Evolutionary conservation across 2,329 filamentous ascomycete species (phyloP), one percentile per base, ranked within the genome.

Genomic region (Helicocarpus griseus): DNA sequence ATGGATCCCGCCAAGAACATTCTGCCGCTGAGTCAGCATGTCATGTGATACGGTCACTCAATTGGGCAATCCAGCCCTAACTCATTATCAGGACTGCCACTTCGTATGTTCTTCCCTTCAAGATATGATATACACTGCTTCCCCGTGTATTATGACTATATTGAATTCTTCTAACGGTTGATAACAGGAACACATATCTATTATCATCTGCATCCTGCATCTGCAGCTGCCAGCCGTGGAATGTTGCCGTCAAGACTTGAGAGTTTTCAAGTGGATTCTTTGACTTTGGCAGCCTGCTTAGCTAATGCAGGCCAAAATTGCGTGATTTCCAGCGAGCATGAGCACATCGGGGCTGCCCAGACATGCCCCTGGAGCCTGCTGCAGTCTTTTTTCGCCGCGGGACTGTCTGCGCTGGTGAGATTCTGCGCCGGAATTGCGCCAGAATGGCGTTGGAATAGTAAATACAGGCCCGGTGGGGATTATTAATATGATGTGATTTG

Each of bases 281-380:
- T 31, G 41, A 22, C 9, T 5, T 22, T 26, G 31, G 4, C 22
- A 24, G 8, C 17, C 19, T 8, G 26, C 28, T 26, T 51, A 29
- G 28, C 49, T 38, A 41, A 46, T 26, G 29, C 40, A 52, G 28
- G 65, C 66, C 67, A 55, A 54, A 63, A 70, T 70, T 65, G 68
- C 68, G 68, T 70, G 68, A 66, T 70, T 65, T 63, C 54, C 57
- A 50, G 49, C 49, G 53, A 49, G 45, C 57, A 62, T 65, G 58
- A 64, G 57, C 54, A 57, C 57, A 67, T 63, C 56, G 46, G 59
- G n/a, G n/a, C n/a, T n/a, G n/a, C n/a, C n/a, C n/a, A n/a, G n/a
- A n/a, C n/a, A n/a, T n/a, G n/a, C n/a, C n/a, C n/a, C n/a, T n/a
- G n/a, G n/a, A n/a, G n/a, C n/a, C n/a, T n/a, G n/a, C n/a, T n/a